Conservation (phyloP, 805 yeast genomes). For the Lachancea dasiensis region DNA sequence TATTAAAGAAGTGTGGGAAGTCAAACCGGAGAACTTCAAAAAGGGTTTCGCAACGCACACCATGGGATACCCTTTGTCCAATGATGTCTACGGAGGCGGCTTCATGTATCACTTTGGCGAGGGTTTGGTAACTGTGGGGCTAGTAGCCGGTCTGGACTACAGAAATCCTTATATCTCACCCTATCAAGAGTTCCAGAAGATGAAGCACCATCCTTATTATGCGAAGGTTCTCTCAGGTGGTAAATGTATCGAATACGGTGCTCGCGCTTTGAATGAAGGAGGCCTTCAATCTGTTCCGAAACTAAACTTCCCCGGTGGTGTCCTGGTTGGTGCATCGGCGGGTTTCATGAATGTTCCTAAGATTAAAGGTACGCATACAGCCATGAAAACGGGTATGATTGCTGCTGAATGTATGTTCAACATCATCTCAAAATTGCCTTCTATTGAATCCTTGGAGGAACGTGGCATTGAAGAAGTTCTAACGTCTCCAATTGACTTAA, state of each 20-base stretch:
- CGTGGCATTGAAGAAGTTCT: constrained; percentile 35
- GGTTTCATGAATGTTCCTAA: constrained; percentile 97
- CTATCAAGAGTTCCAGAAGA: constrained; percentile 87
- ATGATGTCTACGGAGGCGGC: constrained; percentile 88
- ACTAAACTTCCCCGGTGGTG: constrained; percentile 92
- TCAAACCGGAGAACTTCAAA: constrained; percentile 70
- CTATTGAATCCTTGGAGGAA: constrained; percentile 38
- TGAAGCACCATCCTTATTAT: constrained; percentile 90
- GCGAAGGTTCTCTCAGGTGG: constrained; percentile 74
- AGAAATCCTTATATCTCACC: constrained; percentile 94
- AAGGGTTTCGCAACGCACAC: constrained; percentile 81
- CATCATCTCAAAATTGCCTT: constrained; percentile 41
- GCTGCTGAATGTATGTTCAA: constrained; percentile 83
- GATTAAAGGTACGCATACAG: constrained; percentile 96
- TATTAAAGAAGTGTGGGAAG: constrained; percentile 96
- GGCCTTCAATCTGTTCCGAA: constrained; percentile 92
- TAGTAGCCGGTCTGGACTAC: constrained; percentile 94
- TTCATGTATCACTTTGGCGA: constrained; percentile 97
- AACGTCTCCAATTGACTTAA: constrained; percentile 45
- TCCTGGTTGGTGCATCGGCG: constrained; percentile 90
- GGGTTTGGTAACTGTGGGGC: constrained; percentile 82
- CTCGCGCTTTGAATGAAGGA: constrained; percentile 96
- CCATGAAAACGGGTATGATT: constrained; percentile 90
- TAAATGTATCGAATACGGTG: constrained; percentile 88
- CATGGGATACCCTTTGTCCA: constrained; percentile 78